A percentile compares a stretch with the other conserved stretches of the same genome.
These are phyloP conservation scores for Macrophomina tecta DNA, from an alignment of 2,329 filamentous ascomycete genomes.

Conservation along the genomic window DNA sequence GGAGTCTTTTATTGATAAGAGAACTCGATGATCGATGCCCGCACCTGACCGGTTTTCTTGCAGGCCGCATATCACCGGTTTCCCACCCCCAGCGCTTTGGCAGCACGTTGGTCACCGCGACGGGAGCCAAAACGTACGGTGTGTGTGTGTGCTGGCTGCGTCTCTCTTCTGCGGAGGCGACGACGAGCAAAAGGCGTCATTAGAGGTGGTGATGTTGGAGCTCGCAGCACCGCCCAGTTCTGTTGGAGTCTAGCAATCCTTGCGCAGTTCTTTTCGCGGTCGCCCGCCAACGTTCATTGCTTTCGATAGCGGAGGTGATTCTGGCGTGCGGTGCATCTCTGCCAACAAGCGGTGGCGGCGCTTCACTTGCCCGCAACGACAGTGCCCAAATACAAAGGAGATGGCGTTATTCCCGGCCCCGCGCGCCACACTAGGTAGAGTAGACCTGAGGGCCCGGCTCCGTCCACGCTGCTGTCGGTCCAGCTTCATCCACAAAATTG, in stretches of 20 bases:
- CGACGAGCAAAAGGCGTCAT: not conserved
- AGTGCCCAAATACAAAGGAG: no score
- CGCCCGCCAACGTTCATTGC: no score
- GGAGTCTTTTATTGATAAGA: not conserved
- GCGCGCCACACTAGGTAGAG: no score
- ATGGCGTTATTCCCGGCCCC: no score
- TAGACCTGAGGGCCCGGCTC: no score
- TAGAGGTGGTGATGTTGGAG: not conserved
- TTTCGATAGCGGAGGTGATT: no score
- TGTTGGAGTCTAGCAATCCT: not conserved
- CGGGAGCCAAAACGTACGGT: not conserved
- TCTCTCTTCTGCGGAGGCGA: not conserved
- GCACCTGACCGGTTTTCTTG: not conserved
- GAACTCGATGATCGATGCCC: not conserved
- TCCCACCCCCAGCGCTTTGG: constrained; percentile 2
- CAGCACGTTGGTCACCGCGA: not conserved
- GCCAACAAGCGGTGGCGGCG: no score
- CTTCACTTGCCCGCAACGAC: no score
- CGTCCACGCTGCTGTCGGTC: not conserved
- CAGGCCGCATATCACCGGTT: not conserved
- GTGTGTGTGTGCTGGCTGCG: constrained; percentile 7
- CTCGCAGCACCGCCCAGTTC: not conserved
- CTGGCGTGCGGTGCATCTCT: no score
- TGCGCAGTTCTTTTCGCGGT: not conserved
- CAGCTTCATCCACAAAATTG: not conserved